Conservation (phyloP, 164 flowering plant species). For the Taxillus chinensis region DNA sequence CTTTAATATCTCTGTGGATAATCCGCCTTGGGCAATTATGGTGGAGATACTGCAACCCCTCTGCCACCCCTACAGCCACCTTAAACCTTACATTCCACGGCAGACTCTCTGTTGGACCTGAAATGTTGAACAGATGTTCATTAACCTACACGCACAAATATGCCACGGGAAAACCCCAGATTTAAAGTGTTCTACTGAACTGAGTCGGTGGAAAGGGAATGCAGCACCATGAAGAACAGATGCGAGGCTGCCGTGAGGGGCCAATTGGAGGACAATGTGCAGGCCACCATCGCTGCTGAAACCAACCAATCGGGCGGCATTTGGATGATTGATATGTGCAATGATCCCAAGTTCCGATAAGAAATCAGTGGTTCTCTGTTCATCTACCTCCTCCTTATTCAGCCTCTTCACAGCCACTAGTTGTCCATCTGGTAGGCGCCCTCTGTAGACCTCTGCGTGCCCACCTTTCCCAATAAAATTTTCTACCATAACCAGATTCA, state of each 20-base stretch:
- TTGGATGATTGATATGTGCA: slow-evolving; percentile 80
- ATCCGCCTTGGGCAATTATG: slow-evolving; percentile 70
- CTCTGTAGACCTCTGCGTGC: slow-evolving; percentile 81
- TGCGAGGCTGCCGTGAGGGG: slow-evolving; percentile 78
- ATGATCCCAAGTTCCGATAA: slow-evolving; percentile 89
- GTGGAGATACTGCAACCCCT: slow-evolving; percentile 81
- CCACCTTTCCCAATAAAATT: slow-evolving; percentile 90
- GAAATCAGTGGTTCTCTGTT: slow-evolving; percentile 62
- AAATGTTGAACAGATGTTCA: slow-evolving; percentile 3
- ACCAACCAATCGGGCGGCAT: slow-evolving; percentile 71
- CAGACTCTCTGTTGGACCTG: slow-evolving; percentile 44
- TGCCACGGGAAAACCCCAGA: too few species aligned
- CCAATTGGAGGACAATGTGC: slow-evolving; percentile 73
- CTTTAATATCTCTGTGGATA: slow-evolving; percentile 93
- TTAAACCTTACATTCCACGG: slow-evolving; percentile 67
- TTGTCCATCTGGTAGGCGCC: slow-evolving; percentile 57
- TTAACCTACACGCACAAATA: too few species aligned
- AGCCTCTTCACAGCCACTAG: slow-evolving; percentile 82
- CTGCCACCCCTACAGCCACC: slow-evolving; percentile 73
- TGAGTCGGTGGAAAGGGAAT: background rate
- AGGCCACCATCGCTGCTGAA: slow-evolving; percentile 66
- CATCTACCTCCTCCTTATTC: slow-evolving; percentile 38
- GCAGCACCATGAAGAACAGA: slow-evolving; percentile 57
- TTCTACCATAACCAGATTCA: slow-evolving; percentile 23
- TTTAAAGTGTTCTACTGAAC: background rate